Evolutionary conservation across 192 early-diverging fungal species (phyloP), one percentile per base, ranked within the genome.

Genomic region (Linnemannia zychae): DNA sequence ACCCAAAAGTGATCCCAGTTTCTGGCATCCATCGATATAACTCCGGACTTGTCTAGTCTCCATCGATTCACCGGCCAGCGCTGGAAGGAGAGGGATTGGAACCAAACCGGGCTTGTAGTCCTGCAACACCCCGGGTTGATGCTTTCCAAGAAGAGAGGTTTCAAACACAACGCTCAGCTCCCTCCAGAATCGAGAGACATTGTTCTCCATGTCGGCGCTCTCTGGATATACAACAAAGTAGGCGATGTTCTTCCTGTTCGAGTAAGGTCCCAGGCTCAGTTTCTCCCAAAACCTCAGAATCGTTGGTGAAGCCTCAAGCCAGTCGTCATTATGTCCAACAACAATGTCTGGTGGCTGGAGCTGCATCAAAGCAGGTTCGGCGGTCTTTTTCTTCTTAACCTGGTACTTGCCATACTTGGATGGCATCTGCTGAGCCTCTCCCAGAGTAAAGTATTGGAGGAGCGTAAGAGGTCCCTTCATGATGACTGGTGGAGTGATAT

Each of bases 221-320:
- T 88, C 82, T 11, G 90, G 92, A 72, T 81, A 91, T 13, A 92
- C 76, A 9, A 89, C 89, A 80, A 90, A 91, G 72, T 91, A 92
- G 5, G 72, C 80, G 34, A 92, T 83, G 13, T 87, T 88, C 71
- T 92, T 92, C 74, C 79, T 88, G 33, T 70, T 71, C 2, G 90
- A 91, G 48, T 89, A 91, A 1, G 92, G 92, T 63, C 88, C 90
- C 34, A 92, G 71, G 48, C 91, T 88, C 31, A 90, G 74, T 11
- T 90, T 91, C 34, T 92, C 92, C 92, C 92, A 92, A 68, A 90
- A 92, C 13, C 80, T 78, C 11, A 92, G 46, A 20, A 91, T 80
- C 3, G 90, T 87, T 7, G 92, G 88, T 11, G 92, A 87, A 7
- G 84, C 88, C 67, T 90, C 92, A 11, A 86, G 75, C 84, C 87